Base-by-base conservation (phyloP, 345 rosid species). In the Microthlaspi erraticum region DNA sequence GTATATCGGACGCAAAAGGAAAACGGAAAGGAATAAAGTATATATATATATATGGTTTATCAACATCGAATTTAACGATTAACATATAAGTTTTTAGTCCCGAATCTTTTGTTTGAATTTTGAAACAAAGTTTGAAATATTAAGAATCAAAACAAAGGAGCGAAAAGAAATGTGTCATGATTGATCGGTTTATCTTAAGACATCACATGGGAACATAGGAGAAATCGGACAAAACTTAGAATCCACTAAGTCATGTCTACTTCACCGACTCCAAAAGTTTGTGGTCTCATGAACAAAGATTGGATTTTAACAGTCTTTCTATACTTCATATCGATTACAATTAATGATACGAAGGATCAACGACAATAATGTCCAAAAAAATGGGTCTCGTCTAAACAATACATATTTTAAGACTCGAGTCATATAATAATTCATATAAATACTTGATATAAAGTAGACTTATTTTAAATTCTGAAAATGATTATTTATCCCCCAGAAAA, bases 181-280 rank as follows among this genome's bases (percentile, higher is more conserved):
- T 76, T 76, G 48, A 76, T 63, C 37, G 48, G 53, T 62, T 54
- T 31, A 68, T 76, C 65, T 54, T 39, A 68, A 68, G 69, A 60
- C 34, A 68, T 60, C 70, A 75, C 75, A 75, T 75, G 75, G 53
- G 69, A 44, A 52, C 49, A 68, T 68, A 53, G 53, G 71, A 20
- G 60, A 69, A 69, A 54, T 54, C 69, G 70, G 79, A 68, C 79
- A 61, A 61, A 68, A 36, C 64, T 54, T 70, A 69, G 51, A 75
- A 69, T 46, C 79, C 79, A 75, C 75, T 2, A 69, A 62, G 75
- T 69, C 75, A 69, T 69, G 71, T 75, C 75, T 55, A 45, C 66
- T 69, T 75, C 79, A 68, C 58, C 59, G 53, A 26, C 36, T 75
- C 64, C 18, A 53, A 45, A 61, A 75, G 52, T 61, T n/a, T 73